phyloP scores from a whole-genome alignment of 1,284 basidiomycete species.

The Sporisorium exsertum region DNA sequence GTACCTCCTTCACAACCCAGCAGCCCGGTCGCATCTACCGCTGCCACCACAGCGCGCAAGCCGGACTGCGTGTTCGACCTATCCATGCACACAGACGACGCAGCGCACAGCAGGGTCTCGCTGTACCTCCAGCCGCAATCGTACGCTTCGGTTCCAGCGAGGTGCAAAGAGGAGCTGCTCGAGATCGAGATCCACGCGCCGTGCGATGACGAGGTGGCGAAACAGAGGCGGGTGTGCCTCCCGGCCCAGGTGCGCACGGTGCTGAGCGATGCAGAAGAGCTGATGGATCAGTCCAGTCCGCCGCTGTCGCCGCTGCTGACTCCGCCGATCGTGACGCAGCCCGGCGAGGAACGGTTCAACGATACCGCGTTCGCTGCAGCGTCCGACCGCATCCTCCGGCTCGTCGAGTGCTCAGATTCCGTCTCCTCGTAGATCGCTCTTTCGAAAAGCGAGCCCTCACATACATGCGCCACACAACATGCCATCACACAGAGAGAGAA shows the following conservation, averaged over 20 bases:
- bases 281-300: not conserved
- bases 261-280: conserved; percentile 29
- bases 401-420: not conserved
- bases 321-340: not conserved
- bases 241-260: conserved; percentile 27
- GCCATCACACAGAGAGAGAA: not conserved
- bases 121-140: conserved; percentile 37
- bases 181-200: conserved; percentile 33
- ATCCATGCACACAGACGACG: conserved; percentile 7
- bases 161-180: conserved; percentile 28
- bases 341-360: no score
- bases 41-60: conserved; percentile 1
- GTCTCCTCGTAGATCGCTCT: not conserved
- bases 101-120: not conserved
- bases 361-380: not conserved
- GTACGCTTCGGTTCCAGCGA: conserved; percentile 25
- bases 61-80: conserved; percentile 43
- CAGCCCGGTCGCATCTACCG: not conserved
- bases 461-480: not conserved
- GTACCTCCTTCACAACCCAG: no score
- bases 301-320: conserved; percentile 5
- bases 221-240: conserved; percentile 12
- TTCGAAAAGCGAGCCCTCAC: not conserved
- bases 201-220: not conserved
- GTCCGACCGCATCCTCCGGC: conserved; percentile 16